These are phyloP conservation scores for Epichloe sp. DNA, from an alignment of 2,329 filamentous ascomycete species.

Conservation along the genomic window DNA sequence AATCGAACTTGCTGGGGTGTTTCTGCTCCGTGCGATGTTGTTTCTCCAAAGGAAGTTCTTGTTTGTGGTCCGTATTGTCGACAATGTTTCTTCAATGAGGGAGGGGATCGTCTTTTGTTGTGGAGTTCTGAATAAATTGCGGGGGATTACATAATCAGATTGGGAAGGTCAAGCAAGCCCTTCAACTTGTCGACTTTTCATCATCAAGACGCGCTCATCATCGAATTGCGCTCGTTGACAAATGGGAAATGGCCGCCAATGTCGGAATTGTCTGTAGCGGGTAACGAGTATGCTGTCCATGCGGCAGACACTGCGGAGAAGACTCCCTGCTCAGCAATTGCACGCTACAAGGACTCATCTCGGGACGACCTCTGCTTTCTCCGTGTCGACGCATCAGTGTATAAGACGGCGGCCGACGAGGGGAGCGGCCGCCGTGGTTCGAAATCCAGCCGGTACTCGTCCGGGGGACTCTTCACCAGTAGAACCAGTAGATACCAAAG, in stretches of 20 bases:
- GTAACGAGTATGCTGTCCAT: background rate
- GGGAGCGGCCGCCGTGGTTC: background rate
- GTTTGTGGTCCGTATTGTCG: too few relatives aligned
- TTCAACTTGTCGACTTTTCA: background rate
- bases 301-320: background rate
- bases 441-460: too few relatives aligned
- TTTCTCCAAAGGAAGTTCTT: too few relatives aligned
- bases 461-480: background rate
- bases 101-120: background rate
- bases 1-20: too few relatives aligned
- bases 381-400: conserved; percentile 2
- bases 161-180: background rate
- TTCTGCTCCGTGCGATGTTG: too few relatives aligned
- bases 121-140: background rate
- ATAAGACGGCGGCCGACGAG: background rate
- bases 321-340: background rate
- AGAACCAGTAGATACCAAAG: too few relatives aligned
- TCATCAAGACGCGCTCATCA: too few relatives aligned
- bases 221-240: too few relatives aligned
- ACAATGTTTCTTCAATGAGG: too few relatives aligned
- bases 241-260: too few relatives aligned
- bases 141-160: conserved; percentile 3
- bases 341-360: background rate
- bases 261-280: too few relatives aligned
- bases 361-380: conserved; percentile 1